Conservation (phyloP, 176 grass and related monocot species). For the Ampelocalamus luodianensis region DNA sequence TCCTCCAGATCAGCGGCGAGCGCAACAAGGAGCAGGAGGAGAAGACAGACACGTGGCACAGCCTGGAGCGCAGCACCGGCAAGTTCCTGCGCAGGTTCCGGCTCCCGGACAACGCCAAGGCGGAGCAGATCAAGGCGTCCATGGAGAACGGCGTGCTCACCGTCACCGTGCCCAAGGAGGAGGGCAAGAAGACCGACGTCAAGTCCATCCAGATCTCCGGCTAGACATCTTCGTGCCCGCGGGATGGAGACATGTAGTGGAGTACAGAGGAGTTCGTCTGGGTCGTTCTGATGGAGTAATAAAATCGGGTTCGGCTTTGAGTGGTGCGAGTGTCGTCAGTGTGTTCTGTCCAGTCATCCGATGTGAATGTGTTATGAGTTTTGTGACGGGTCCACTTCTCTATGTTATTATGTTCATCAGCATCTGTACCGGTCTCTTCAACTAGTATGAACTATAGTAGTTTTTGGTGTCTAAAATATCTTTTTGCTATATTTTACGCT, state of each 20-base stretch:
- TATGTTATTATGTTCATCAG: neutral
- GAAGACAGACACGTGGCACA: constrained; percentile 66
- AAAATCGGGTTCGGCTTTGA: constrained; percentile 2
- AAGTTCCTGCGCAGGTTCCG: constrained; percentile 59
- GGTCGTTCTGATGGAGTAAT: constrained; percentile 1
- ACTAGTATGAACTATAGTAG: neutral
- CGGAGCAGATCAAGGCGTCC: constrained; percentile 52
- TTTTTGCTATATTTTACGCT: neutral
- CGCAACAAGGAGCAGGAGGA: constrained; percentile 64
- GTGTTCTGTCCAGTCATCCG: neutral
- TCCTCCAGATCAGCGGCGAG: constrained; percentile 65
- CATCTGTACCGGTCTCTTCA: neutral
- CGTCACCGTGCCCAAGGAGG: constrained; percentile 62
- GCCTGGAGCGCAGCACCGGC: constrained; percentile 67
- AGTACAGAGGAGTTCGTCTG: neutral
- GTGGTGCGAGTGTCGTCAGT: neutral
- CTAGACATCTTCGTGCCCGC: neutral
- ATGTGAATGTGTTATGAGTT: neutral
- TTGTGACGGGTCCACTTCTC: no score
- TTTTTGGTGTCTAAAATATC: neutral
- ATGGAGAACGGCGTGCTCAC: constrained; percentile 77
- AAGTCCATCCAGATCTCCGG: constrained; percentile 61
- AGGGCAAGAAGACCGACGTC: constrained; percentile 52
- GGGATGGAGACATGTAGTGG: neutral
- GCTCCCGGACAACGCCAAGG: constrained; percentile 60